Evolutionary conservation across 1,284 basidiomycete genomes (phyloP).

Genomic region (Uromyces viciae-fabae): DNA sequence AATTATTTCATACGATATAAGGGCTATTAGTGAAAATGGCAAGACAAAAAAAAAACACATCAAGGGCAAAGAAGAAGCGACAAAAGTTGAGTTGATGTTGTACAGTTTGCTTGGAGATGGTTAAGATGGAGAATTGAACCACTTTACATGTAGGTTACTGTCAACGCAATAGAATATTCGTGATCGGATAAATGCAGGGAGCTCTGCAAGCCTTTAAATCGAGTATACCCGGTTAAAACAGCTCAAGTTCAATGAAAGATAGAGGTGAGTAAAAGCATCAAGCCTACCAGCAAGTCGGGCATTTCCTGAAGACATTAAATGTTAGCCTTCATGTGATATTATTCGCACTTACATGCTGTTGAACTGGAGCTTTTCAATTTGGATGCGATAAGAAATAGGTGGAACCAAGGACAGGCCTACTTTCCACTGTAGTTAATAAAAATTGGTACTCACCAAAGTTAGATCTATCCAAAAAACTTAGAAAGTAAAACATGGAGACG

Average conservation of each 20-base stretch:
- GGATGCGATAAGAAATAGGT: too few relatives aligned
- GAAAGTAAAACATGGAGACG: conserved; percentile 36
- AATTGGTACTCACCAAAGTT: conserved; percentile 43
- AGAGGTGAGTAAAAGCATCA: too few relatives aligned
- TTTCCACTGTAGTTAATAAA: too few relatives aligned
- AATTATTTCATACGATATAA: conserved; percentile 37
- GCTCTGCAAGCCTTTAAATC: conserved; percentile 19
- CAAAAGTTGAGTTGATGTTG: too few relatives aligned
- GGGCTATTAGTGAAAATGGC: too few relatives aligned
- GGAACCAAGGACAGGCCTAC: too few relatives aligned
- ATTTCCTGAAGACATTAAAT: conserved; percentile 22
- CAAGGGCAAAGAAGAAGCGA: not conserved
- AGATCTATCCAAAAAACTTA: conserved; percentile 38
- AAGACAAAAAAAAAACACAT: not conserved
- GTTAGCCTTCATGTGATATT: too few relatives aligned
- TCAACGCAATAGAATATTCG: conserved; percentile 40
- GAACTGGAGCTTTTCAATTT: too few relatives aligned
- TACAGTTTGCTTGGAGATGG: too few relatives aligned
- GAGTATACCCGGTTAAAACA: not conserved
- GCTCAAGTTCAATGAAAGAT: not conserved
- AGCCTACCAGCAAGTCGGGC: conserved; percentile 30
- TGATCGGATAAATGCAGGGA: conserved; percentile 20
- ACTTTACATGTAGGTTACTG: conserved; percentile 38
- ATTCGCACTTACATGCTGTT: too few relatives aligned
- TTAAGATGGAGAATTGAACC: not conserved